Evolutionary conservation across 768 basidiomycete genomes (phyloP).

Genomic region (Cyathus striatus): DNA sequence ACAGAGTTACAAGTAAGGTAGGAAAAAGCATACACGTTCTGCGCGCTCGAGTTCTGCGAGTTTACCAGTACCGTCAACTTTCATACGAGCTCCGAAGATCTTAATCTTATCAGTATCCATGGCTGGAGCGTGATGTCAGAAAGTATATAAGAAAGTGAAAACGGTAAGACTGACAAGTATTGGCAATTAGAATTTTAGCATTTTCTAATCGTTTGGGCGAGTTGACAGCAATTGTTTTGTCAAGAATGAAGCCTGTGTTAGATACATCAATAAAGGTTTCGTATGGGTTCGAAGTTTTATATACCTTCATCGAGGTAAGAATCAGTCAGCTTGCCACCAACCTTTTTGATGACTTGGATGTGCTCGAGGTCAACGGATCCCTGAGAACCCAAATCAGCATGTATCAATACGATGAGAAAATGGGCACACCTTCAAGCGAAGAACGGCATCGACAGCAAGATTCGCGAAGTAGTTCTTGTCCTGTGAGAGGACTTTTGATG

Average conservation of each 20-base stretch:
- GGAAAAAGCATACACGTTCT: constrained; percentile 58
- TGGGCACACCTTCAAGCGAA: constrained; percentile 70
- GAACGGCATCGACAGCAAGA: constrained; percentile 93
- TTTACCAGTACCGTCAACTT: constrained; percentile 95
- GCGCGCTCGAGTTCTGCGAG: constrained; percentile 97
- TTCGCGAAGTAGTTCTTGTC: constrained; percentile 99
- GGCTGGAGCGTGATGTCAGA: constrained; percentile 59
- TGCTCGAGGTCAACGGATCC: constrained; percentile 96
- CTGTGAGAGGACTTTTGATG: constrained; percentile 93
- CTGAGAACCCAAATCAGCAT: constrained; percentile 25
- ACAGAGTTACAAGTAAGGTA: background rate
- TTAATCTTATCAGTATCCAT: constrained; percentile 99
- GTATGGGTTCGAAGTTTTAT: constrained; percentile 5
- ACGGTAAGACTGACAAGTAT: constrained; percentile 73
- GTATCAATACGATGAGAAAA: background rate
- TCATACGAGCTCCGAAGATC: constrained; percentile 94
- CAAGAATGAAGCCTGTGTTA: constrained; percentile 85
- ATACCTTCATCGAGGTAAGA: constrained; percentile 95
- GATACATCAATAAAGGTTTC: background rate
- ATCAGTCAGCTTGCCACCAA: constrained; percentile 97
- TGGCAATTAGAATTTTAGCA: constrained; percentile 93
- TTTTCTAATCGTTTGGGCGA: constrained; percentile 94
- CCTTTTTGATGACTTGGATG: constrained; percentile 99
- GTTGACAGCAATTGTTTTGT: constrained; percentile 92
- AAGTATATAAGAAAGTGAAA: background rate